Base-by-base conservation (phyloP, 805 yeast species). In the Isabelozyma gotoi region DNA sequence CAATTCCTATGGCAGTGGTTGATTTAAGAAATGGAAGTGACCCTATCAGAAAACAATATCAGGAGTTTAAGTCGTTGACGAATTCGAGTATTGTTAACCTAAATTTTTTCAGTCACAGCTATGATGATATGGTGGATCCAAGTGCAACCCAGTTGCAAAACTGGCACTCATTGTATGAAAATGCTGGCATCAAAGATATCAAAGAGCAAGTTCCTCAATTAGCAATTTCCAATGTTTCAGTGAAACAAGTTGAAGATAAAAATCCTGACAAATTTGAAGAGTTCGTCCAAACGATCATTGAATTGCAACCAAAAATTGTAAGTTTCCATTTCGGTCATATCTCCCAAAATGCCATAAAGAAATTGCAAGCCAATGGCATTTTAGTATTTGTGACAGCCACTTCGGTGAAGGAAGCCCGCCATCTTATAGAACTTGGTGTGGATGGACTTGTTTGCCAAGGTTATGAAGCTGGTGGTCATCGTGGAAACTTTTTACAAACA, bases 391-490 rank as follows among this genome's bases (percentile, higher is more conserved):
- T 71, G 1, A 60, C 77, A 1, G 80, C 76, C 0, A 80, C 84
- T 0, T 69, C 69, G 15, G 51, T 70, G 0, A 51, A 54, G 1
- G 85, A 81, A 49, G 78, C 76, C 0, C 21, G 49, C 14, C 29
- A 54, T 36, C 56, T 67, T 21, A 21, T 55, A 2, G 52, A 57
- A 0, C 44, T 56, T 0, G 71, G 71, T 0, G 70, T 73, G 5
- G 81, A 79, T 55, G 83, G 77, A 1, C 57, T 81, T 3, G 63
- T 75, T 6, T 65, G 72, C 19, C 87, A 82, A 56, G 85, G 85
- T 0, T 67, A 65, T 55, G 85, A 80, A 50, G 86, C 86, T 3
- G 86, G 86, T 18, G 86, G 86, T 0, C 86, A 81, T 53, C 60
- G 86, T 14, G 85, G 85, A 2, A 73, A 67, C 48, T 75, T 71